phyloP scores from a whole-genome alignment of 305 asterid genomes.

The Fraxinus baroniana region DNA sequence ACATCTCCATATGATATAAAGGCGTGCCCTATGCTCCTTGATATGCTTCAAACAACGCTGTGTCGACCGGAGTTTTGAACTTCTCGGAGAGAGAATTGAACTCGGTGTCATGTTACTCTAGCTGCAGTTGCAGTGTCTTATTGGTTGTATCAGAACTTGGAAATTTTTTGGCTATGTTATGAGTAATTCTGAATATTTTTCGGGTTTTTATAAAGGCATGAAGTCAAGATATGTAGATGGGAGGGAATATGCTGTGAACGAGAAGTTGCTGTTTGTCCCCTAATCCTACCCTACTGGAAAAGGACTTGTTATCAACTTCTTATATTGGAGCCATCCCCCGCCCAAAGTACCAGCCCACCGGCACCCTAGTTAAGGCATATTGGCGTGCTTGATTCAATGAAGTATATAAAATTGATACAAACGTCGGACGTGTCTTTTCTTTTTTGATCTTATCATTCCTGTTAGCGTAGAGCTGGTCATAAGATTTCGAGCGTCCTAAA shows the following conservation, averaged over 20 bases:
- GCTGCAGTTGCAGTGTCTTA: not conserved
- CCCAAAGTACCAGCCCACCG: not conserved
- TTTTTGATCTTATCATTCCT: not conserved
- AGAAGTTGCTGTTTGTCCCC: slow-evolving; percentile 42
- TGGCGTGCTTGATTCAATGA: not conserved
- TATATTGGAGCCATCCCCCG: slow-evolving; percentile 36
- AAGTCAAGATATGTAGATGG: slow-evolving; percentile 31
- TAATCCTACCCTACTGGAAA: slow-evolving; percentile 42
- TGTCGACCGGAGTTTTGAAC: slow-evolving; percentile 39
- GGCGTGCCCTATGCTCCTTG: slow-evolving; percentile 52
- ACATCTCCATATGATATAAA: slow-evolving; percentile 58
- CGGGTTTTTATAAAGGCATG: not conserved
- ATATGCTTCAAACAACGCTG: slow-evolving; percentile 54
- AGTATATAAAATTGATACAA: not conserved
- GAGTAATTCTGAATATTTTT: not conserved
- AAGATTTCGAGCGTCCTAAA: not conserved
- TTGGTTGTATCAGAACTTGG: not conserved
- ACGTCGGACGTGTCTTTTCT: not conserved
- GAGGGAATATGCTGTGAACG: slow-evolving; percentile 35
- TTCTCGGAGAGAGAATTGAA: slow-evolving; percentile 30
- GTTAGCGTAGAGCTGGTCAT: not conserved
- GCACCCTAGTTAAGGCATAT: not conserved
- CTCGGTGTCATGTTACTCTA: slow-evolving; percentile 26
- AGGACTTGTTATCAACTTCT: slow-evolving; percentile 39
- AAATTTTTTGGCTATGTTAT: slow-evolving; percentile 15